phyloP scores from a whole-genome alignment of 2,329 filamentous ascomycete species.

The Colletotrichum sp. region DNA sequence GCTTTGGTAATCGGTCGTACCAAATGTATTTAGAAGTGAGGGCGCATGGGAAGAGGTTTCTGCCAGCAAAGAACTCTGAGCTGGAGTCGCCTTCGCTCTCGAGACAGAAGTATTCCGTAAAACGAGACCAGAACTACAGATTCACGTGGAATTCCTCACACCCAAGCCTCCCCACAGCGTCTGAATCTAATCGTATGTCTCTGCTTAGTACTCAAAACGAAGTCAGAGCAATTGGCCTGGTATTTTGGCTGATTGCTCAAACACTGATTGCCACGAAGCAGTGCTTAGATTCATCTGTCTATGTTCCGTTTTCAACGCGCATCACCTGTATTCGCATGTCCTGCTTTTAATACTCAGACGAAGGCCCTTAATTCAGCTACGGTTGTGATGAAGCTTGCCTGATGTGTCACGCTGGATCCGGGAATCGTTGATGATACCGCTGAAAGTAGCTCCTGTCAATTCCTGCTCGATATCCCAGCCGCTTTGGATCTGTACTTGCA shows the following conservation, averaged over 20 bases:
- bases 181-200: neutral
- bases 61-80: neutral
- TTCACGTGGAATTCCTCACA: neutral
- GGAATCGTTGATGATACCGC: neutral
- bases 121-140: neutral
- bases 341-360: neutral
- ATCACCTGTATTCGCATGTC: neutral
- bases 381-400: neutral
- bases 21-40: neutral
- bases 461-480: neutral
- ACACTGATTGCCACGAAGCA: neutral
- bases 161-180: neutral
- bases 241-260: neutral
- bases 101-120: neutral
- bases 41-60: neutral
- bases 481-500: neutral
- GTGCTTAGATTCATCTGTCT: neutral
- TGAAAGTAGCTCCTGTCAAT: neutral
- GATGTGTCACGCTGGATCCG: neutral
- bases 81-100: neutral
- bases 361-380: neutral
- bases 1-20: neutral
- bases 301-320: neutral
- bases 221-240: neutral
- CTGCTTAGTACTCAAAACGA: neutral